Conservation (phyloP, 1,284 basidiomycete genomes). For the Lentinula novae-zelandiae region DNA sequence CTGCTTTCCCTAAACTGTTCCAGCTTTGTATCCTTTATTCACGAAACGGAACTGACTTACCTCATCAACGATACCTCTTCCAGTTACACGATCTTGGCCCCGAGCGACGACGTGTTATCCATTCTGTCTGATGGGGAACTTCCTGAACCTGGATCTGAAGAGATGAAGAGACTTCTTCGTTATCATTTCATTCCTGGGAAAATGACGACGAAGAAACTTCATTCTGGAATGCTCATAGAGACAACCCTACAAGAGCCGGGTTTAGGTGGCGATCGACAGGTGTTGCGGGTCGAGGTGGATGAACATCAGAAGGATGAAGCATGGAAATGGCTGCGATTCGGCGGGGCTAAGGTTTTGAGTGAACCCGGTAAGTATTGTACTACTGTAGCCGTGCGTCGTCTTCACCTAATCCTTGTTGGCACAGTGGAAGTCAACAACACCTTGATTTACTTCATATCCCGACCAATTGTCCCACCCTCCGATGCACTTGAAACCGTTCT, state of each 20-base stretch:
- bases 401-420: background rate
- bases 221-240: slow-evolving; percentile 71
- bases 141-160: slow-evolving; percentile 62
- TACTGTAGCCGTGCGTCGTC: background rate
- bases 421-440: slow-evolving; percentile 73
- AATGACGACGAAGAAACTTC: slow-evolving; percentile 66
- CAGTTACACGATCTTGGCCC: slow-evolving; percentile 83
- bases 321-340: slow-evolving; percentile 72
- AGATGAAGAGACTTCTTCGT: slow-evolving; percentile 62
- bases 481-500: slow-evolving; percentile 83
- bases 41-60: slow-evolving; percentile 72
- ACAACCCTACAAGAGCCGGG: slow-evolving; percentile 73
- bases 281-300: slow-evolving; percentile 68
- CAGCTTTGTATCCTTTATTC: slow-evolving; percentile 84
- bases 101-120: slow-evolving; percentile 80
- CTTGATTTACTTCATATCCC: slow-evolving; percentile 88
- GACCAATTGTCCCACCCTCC: slow-evolving; percentile 77
- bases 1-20: slow-evolving; percentile 89
- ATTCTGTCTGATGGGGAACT: slow-evolving; percentile 50
- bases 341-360: slow-evolving; percentile 78
- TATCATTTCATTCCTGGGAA: slow-evolving; percentile 89
- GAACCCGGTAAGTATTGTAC: slow-evolving; percentile 56
- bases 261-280: slow-evolving; percentile 68
- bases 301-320: slow-evolving; percentile 40
- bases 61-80: slow-evolving; percentile 77